These are phyloP conservation scores for Mangifera indica DNA, from an alignment of 345 rosid species.

Conservation along the genomic window DNA sequence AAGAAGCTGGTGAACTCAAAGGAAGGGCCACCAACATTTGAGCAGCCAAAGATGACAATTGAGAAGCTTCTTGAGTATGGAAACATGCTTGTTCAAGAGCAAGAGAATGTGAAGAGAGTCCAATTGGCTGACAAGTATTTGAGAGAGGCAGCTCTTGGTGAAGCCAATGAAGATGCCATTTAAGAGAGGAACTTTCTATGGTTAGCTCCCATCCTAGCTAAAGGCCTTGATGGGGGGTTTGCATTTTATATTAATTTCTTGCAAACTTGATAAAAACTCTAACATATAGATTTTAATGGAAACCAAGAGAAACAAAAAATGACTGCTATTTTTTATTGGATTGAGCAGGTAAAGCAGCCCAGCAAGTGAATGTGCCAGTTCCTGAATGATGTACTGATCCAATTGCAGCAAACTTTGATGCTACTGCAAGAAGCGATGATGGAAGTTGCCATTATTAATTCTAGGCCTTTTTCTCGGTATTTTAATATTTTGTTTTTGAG, in stretches of 20 bases:
- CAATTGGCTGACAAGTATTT: conserved; percentile 89
- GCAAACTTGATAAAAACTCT: neutral
- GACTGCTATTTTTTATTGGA: neutral
- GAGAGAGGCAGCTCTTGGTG: conserved; percentile 90
- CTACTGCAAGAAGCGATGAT: conserved; percentile 93
- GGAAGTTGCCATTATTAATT: conserved; percentile 65
- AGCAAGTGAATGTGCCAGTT: conserved; percentile 66
- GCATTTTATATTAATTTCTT: neutral
- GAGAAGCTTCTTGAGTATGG: conserved; percentile 85
- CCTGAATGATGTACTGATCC: conserved; percentile 92
- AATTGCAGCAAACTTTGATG: conserved; percentile 65
- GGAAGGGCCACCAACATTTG: conserved; percentile 80
- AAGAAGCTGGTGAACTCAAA: conserved; percentile 89
- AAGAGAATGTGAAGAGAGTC: conserved; percentile 94
- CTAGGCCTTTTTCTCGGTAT: conserved; percentile 13
- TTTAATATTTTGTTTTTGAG: neutral
- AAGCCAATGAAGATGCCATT: conserved; percentile 75
- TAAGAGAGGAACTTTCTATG: conserved; percentile 65
- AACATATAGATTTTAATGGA: neutral
- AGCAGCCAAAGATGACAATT: conserved; percentile 72
- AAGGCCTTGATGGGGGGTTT: conserved; percentile 42
- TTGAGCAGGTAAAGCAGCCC: conserved; percentile 79
- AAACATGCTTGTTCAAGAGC: conserved; percentile 82
- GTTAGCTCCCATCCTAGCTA: conserved; percentile 48
- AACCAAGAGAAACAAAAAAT: too few species aligned